Evolutionary conservation across 257 asterid genomes (phyloP).

Genomic region (Gynochthodes officinalis): DNA sequence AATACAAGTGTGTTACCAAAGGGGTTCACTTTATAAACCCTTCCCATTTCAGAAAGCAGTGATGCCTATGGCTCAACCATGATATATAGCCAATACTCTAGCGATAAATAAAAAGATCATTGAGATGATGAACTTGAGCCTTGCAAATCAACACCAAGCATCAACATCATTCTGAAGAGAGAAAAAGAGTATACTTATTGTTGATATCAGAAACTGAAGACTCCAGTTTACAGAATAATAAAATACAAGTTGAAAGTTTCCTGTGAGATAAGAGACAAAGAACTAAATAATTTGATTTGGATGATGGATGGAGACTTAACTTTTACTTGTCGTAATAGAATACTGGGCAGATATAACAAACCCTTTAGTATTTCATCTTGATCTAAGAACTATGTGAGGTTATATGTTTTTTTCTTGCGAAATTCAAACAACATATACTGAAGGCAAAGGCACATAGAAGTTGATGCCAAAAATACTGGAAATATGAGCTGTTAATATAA

Average conservation of each 20-base stretch:
- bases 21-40: constrained; percentile 84
- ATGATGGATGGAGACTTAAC: too few species aligned
- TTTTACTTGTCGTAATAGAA: too few species aligned
- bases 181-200: not conserved
- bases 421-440: not conserved
- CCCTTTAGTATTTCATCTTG: too few species aligned
- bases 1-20: constrained; percentile 65
- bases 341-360: too few species aligned
- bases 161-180: not conserved
- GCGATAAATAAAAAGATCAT: constrained; percentile 62
- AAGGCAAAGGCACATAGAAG: not conserved
- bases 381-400: not conserved
- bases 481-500: not conserved
- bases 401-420: not conserved
- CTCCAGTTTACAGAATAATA: not conserved
- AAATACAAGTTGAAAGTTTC: not conserved
- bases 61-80: constrained; percentile 53
- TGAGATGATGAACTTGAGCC: constrained; percentile 79
- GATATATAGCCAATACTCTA: constrained; percentile 84
- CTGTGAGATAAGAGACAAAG: not conserved
- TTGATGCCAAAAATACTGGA: not conserved
- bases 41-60: constrained; percentile 85
- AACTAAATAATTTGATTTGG: not conserved
- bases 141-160: constrained; percentile 32
- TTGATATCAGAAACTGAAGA: not conserved